A percentile compares a stretch with the other conserved stretches of the same genome.
Conservation (phyloP, 305 asterid species). For the Fraxinus floribunda region DNA sequence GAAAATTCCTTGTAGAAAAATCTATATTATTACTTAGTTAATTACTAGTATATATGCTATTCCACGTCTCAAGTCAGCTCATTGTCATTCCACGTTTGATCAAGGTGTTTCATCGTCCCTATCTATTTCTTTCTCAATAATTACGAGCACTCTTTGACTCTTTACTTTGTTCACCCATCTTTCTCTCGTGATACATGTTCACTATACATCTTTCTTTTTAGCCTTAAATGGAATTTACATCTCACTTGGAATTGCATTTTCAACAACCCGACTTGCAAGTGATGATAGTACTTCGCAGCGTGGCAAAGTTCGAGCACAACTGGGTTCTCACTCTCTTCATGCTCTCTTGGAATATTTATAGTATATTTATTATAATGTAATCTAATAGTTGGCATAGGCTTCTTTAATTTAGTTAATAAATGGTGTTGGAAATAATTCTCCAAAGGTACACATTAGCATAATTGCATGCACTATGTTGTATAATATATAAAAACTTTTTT, state of each 20-base stretch:
- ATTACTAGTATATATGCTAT: not conserved
- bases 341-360: not conserved
- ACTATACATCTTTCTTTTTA: not conserved
- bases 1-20: not conserved
- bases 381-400: not conserved
- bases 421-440: not conserved
- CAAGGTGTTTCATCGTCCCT: not conserved
- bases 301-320: not conserved
- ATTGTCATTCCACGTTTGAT: not conserved
- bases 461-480: constrained; percentile 7
- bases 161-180: not conserved
- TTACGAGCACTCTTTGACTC: not conserved
- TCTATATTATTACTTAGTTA: not conserved
- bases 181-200: not conserved
- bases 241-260: not conserved
- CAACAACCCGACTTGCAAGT: not conserved
- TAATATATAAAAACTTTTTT: not conserved
- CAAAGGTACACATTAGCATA: not conserved
- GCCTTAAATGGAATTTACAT: not conserved
- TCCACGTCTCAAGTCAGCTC: not conserved
- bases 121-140: not conserved
- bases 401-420: not conserved
- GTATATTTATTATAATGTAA: not conserved
- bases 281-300: not conserved
- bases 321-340: not conserved